Evolutionary conservation across 2,329 filamentous ascomycete genomes (phyloP), one percentile per base, ranked within the genome.

Genomic region (Ascochyta fabae): DNA sequence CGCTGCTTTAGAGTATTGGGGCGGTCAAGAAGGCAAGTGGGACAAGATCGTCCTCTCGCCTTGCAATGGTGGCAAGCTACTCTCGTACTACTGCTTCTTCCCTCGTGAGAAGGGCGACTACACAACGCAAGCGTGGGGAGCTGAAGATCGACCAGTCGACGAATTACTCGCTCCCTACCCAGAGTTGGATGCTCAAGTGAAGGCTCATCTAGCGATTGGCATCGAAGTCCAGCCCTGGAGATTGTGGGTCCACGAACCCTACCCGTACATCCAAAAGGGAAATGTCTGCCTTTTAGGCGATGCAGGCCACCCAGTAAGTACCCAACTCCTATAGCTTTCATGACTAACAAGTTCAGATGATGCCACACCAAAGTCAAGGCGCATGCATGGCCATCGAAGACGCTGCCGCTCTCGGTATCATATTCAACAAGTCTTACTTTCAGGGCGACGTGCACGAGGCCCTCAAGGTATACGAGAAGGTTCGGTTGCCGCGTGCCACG

Each of bases 71-170:
- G 86, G 87, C 48, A 83, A 83, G 57, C 75, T 89, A 3, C 78
- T 89, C 3, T 88, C 86, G 0, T 90, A 88, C 75, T 90, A 90
- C 75, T 88, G 86, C 75, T 89, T 89, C 78, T 89, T 88, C 73
- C 83, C 86, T 0, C 79, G 83, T 1, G 79, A 81, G 6, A 78
- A 81, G 56, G 84, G 84, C 6, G 85, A 89, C 67, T 89, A 86
- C 67, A 78, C 80, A 3, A 83, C 76, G 39, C 86, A 89, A 48
- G 80, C 79, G 9, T 89, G 87, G 86, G 84, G 81, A 0, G 77
- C 77, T 13, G 66, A 60, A 0, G 81, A 83, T 24, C 79, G 79
- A 6, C 80, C 84, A 0, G 78, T 85, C 0, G 84, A 86, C 51
- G 84, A 88, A 59, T 76, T 90, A 0, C 77, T 89, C 5, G 80